Percentiles rank a stretch among this genome's conserved stretches.
Evolutionary conservation across 371 early-diverging fungal species (phyloP).

Genomic region (Batkoa obscura): DNA sequence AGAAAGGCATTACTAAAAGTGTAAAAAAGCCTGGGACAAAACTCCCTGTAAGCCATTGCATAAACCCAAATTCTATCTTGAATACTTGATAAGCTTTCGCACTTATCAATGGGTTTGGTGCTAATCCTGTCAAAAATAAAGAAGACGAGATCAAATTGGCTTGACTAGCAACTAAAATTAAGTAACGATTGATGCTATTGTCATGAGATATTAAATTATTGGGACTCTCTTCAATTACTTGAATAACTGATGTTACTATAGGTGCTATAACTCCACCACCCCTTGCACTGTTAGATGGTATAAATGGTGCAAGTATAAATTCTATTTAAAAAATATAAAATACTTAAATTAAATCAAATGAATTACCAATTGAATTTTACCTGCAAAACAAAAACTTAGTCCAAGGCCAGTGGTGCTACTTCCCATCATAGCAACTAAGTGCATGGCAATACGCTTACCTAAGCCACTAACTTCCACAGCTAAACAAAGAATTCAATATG

Average conservation of each 20-base stretch:
- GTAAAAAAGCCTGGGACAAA: neutral
- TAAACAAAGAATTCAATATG: neutral
- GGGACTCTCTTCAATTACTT: neutral
- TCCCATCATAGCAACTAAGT: constrained; percentile 30
- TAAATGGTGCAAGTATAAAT: constrained; percentile 37
- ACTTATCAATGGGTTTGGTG: neutral
- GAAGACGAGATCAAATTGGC: constrained; percentile 3
- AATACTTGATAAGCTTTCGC: constrained; percentile 1
- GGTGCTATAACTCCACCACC: constrained; percentile 51
- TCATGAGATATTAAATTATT: neutral
- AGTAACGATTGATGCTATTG: neutral
- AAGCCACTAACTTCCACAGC: constrained; percentile 15
- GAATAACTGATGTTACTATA: constrained; percentile 36
- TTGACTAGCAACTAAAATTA: constrained; percentile 4
- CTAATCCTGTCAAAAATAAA: constrained; percentile 2
- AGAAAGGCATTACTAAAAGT: constrained; percentile 1
- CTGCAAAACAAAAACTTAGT: constrained; percentile 29
- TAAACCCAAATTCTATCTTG: constrained; percentile 3
- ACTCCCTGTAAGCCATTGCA: constrained; percentile 9
- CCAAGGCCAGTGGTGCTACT: constrained; percentile 32
- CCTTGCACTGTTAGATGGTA: constrained; percentile 50
- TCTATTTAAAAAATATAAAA: no score
- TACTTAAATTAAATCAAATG: no score
- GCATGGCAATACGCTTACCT: constrained; percentile 31
- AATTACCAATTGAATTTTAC: no score